phyloP scores from a whole-genome alignment of 768 basidiomycete species.

The Hericium erinaceus region DNA sequence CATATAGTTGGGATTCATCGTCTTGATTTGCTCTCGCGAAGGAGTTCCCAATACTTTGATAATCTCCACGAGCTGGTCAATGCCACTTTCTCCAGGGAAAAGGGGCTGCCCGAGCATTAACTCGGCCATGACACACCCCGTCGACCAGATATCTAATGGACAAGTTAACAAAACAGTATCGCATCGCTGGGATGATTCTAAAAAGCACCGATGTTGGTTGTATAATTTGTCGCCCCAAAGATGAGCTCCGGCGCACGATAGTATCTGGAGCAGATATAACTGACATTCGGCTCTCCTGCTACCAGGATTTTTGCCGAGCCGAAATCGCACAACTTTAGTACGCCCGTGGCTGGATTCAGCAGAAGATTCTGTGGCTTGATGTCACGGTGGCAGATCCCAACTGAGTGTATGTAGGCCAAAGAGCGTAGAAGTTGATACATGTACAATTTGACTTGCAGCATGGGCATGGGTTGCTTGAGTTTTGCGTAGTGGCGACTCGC shows the following conservation, averaged over 20 bases:
- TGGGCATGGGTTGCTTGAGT: slow-evolving; percentile 99
- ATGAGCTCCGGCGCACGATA: slow-evolving; percentile 99
- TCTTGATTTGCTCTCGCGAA: slow-evolving; percentile 99
- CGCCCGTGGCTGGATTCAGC: slow-evolving; percentile 92
- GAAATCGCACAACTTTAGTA: slow-evolving; percentile 98
- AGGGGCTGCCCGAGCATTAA: slow-evolving; percentile 97
- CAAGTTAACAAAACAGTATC: not conserved
- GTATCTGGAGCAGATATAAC: slow-evolving; percentile 99
- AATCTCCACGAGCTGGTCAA: slow-evolving; percentile 98
- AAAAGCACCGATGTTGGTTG: slow-evolving; percentile 89
- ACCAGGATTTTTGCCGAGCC: slow-evolving; percentile 98
- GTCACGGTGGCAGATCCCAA: slow-evolving; percentile 99
- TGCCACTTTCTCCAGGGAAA: slow-evolving; percentile 98
- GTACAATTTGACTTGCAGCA: slow-evolving; percentile 99
- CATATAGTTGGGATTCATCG: slow-evolving; percentile 99
- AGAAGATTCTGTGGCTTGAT: slow-evolving; percentile 99
- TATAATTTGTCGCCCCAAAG: slow-evolving; percentile 99
- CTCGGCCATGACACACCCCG: slow-evolving; percentile 99
- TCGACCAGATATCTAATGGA: slow-evolving; percentile 90
- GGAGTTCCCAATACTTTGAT: slow-evolving; percentile 99
- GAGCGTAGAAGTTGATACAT: slow-evolving; percentile 99
- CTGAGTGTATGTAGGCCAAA: slow-evolving; percentile 97
- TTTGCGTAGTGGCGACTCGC: slow-evolving; percentile 98
- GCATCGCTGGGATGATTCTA: not conserved
- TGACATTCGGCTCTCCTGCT: slow-evolving; percentile 97